Evolutionary conservation across 495 filamentous ascomycete species (phyloP).

Genomic region (Haplographium delicatum): DNA sequence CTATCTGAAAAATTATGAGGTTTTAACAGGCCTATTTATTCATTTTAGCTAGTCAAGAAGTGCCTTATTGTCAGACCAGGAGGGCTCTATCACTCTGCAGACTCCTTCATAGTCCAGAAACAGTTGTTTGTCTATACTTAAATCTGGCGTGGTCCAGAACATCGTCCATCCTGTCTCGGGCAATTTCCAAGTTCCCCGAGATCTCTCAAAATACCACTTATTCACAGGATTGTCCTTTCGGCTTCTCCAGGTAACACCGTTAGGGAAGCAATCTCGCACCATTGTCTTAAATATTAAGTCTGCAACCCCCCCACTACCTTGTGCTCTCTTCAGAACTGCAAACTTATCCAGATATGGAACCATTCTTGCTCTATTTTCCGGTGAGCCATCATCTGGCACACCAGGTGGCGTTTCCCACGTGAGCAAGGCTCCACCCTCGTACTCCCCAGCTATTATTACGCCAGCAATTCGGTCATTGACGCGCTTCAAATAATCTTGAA

Average conservation of each 20-base stretch:
- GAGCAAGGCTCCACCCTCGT: slow-evolving; percentile 90
- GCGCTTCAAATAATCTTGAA: slow-evolving; percentile 72
- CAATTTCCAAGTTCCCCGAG: slow-evolving; percentile 75
- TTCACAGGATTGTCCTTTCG: slow-evolving; percentile 80
- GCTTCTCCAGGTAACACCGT: slow-evolving; percentile 76
- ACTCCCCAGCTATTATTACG: slow-evolving; percentile 90
- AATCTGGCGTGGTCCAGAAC: slow-evolving; percentile 87
- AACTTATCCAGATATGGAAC: slow-evolving; percentile 98
- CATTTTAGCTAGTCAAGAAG: slow-evolving; percentile 59
- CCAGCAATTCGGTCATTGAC: slow-evolving; percentile 77
- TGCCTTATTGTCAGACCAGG: slow-evolving; percentile 71
- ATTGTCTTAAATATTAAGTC: slow-evolving; percentile 96
- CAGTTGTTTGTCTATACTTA: slow-evolving; percentile 41
- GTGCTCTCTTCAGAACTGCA: slow-evolving; percentile 79
- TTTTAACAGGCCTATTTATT: too few relatives aligned
- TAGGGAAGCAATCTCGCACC: slow-evolving; percentile 80
- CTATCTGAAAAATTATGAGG: too few relatives aligned
- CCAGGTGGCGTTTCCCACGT: slow-evolving; percentile 85
- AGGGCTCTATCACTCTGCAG: slow-evolving; percentile 72
- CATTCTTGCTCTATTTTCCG: slow-evolving; percentile 46
- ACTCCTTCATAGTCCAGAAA: slow-evolving; percentile 80
- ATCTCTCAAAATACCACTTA: slow-evolving; percentile 94
- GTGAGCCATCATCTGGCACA: slow-evolving; percentile 46
- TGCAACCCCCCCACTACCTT: slow-evolving; percentile 88
- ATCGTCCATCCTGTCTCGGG: slow-evolving; percentile 80